Conservation (phyloP, 768 basidiomycete genomes). For the Holtermanniella nyarrowii region DNA sequence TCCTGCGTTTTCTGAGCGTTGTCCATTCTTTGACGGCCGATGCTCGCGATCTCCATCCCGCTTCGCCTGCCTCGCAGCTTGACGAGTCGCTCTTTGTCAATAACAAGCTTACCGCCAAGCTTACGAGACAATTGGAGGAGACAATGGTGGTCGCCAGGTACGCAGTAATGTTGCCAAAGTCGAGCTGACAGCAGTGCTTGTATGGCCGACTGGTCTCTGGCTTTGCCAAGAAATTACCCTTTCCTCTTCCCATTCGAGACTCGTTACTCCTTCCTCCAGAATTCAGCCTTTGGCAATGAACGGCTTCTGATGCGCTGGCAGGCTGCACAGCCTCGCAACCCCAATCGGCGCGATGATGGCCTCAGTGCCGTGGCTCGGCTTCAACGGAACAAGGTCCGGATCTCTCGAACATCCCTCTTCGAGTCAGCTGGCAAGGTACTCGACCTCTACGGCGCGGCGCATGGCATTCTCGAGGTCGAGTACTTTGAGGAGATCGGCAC, state of each 20-base stretch:
- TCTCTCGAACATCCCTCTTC: slow-evolving; percentile 84
- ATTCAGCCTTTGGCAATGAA: slow-evolving; percentile 94
- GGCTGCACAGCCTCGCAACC: slow-evolving; percentile 65
- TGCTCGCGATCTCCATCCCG: slow-evolving; percentile 18
- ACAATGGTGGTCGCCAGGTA: slow-evolving; percentile 98
- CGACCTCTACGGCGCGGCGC: slow-evolving; percentile 79
- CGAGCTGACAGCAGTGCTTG: slow-evolving; percentile 59
- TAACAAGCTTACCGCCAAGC: slow-evolving; percentile 93
- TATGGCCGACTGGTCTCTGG: slow-evolving; percentile 92
- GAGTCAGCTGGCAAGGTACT: slow-evolving; percentile 96
- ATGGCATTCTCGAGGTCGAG: slow-evolving; percentile 89
- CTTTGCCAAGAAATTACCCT: slow-evolving; percentile 90
- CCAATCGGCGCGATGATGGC: slow-evolving; percentile 74
- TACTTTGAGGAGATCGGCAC: slow-evolving; percentile 99
- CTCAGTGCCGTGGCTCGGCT: slow-evolving; percentile 85
- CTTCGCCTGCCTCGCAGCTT: slow-evolving; percentile 47
- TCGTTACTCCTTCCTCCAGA: slow-evolving; percentile 92
- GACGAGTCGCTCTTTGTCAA: slow-evolving; percentile 84
- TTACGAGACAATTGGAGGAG: slow-evolving; percentile 94
- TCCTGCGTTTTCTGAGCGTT: slow-evolving; percentile 77
- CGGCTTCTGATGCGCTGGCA: slow-evolving; percentile 92
- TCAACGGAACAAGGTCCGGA: slow-evolving; percentile 91
- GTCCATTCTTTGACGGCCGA: slow-evolving; percentile 69
- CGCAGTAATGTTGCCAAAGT: too few relatives aligned
- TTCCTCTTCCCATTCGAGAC: slow-evolving; percentile 99